phyloP scores from a whole-genome alignment of 75 land plant genomes.

The Isoetes taiwanensis region DNA sequence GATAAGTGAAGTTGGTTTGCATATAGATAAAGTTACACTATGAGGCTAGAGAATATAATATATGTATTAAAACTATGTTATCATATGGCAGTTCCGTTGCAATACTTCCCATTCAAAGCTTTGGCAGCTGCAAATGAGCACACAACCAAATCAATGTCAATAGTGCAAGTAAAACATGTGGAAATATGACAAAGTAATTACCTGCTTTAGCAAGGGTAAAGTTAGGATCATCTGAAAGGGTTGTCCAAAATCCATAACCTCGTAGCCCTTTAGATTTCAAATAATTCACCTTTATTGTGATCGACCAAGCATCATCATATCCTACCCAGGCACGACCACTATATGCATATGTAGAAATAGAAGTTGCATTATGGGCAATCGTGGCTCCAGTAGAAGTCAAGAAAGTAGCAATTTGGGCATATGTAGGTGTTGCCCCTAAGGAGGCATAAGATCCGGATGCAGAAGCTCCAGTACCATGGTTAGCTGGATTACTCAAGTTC shows the following conservation, averaged over 20 bases:
- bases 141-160: no score
- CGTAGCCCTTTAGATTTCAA: background rate
- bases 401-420: background rate
- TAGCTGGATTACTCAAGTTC: background rate
- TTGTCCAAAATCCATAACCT: slow-evolving; percentile 4
- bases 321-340: slow-evolving; percentile 3
- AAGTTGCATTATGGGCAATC: background rate
- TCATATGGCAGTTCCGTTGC: background rate
- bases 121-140: slow-evolving; percentile 9
- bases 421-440: background rate
- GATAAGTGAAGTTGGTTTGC: no score
- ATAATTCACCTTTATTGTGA: background rate
- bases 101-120: slow-evolving; percentile 1
- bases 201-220: slow-evolving; percentile 2
- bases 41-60: no score
- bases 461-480: slow-evolving; percentile 2
- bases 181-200: no score
- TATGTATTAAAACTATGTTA: background rate
- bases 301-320: slow-evolving; percentile 4
- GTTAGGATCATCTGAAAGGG: background rate
- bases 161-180: no score
- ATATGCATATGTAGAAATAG: background rate
- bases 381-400: background rate
- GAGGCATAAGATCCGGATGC: background rate
- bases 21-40: no score